A percentile compares a stretch with the other conserved stretches of the same genome.
phyloP scores from a whole-genome alignment of 208 protist genomes.

The Wallacemonas sp. region DNA sequence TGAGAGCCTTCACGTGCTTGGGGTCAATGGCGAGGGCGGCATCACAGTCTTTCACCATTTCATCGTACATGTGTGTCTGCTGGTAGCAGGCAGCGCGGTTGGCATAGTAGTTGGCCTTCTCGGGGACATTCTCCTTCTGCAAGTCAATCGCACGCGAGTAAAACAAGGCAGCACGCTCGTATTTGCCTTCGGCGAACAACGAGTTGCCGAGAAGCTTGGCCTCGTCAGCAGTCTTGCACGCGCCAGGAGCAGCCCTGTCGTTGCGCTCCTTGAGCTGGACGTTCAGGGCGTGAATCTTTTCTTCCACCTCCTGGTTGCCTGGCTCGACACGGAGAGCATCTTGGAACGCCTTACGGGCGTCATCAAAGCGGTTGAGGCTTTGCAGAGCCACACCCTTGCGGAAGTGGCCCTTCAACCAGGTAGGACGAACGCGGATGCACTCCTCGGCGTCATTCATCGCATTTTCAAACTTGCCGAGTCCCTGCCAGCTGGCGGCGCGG shows the following conservation, averaged over 20 bases:
- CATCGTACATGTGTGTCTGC: conserved; percentile 84
- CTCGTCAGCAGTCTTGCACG: conserved; percentile 84
- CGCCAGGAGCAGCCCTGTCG: conserved; percentile 68
- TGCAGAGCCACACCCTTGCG: conserved; percentile 83
- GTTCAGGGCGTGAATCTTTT: conserved; percentile 74
- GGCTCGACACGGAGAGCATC: conserved; percentile 75
- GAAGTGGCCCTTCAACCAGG: conserved; percentile 93
- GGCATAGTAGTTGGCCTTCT: conserved; percentile 87
- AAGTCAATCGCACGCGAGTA: conserved; percentile 92
- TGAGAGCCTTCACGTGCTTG: conserved; percentile 85
- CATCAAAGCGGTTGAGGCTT: conserved; percentile 67
- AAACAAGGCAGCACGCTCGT: conserved; percentile 84
- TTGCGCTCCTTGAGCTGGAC: conserved; percentile 72
- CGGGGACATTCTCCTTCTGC: conserved; percentile 48
- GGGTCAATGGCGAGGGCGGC: conserved; percentile 76
- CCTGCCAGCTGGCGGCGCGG: conserved; percentile 83
- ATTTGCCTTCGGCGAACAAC: conserved; percentile 87
- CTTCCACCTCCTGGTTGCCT: conserved; percentile 76
- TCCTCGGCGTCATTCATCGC: conserved; percentile 75
- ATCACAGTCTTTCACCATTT: conserved; percentile 88
- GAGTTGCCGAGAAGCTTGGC: conserved; percentile 90
- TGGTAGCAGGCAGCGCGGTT: conserved; percentile 92
- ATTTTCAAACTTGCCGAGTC: conserved; percentile 70
- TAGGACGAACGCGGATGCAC: conserved; percentile 84
- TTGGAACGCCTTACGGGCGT: conserved; percentile 82